Evolutionary conservation across 2,329 filamentous ascomycete species (phyloP), one percentile per base, ranked within the genome.

Genomic region (Apiospora pterosperma): DNA sequence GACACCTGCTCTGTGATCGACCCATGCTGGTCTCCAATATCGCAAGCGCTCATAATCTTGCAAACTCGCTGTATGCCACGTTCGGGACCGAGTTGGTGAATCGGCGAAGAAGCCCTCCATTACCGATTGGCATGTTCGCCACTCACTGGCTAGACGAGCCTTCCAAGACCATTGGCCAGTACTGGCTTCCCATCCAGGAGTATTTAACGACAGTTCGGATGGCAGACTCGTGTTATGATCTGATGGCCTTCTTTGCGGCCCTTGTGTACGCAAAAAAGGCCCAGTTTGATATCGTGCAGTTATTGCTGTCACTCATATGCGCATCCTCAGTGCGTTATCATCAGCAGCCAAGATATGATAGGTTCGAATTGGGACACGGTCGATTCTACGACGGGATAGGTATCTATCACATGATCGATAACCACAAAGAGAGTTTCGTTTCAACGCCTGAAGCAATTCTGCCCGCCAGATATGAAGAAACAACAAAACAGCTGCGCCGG

Each of bases 291-390:
- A 52, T 76, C 16, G 61, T 75, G 31, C 68, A 73, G 34, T 71
- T 73, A 1, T 66, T 78, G 11, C 66, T 77, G 11, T 73, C 75
- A 28, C 71, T 76, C 62, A 70, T 73, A 21, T 74, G 71, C 10
- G 63, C 69, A 5, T 64, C 68, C 4, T 41, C 44, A 25, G 63
- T 76, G n/a, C 65, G 64, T 12, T 11, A 3, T 31, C 21, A 63
- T 21, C 34, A 62, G 10, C 19, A 41, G 19, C 70, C 69, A 36
- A 5, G 52, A 2, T 44, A 63, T 36, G 1, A 60, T 8, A 14
- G 7, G 7, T 72, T 69, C 48, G 8, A 64, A 14, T 65, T 74
- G n/a, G 34, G 36, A 1, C 59, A 70, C 28, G 58, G 58, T 36
- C 44, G 44, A 16, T 5, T 55, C n/a, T 55, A 55, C 21, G 5